phyloP scores from a whole-genome alignment of 208 protist genomes.

The Acanthamoeba culbertsoni region DNA sequence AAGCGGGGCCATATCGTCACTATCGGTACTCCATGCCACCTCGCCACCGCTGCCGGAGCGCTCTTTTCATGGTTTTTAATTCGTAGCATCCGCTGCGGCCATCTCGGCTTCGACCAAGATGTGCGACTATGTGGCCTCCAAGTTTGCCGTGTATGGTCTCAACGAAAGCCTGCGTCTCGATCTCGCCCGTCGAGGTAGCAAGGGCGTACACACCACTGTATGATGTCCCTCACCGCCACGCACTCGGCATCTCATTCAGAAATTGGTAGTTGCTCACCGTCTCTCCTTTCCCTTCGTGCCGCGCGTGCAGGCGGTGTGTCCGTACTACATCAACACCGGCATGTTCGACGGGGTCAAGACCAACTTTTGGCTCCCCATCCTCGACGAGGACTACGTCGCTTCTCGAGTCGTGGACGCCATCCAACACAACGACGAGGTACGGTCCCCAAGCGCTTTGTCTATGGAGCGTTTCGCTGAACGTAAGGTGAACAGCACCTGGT shows the following conservation, averaged over 20 bases:
- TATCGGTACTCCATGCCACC: not conserved
- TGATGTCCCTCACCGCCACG: not conserved
- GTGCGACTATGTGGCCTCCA: slow-evolving; percentile 45
- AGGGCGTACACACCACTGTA: slow-evolving; percentile 21
- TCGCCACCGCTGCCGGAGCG: not conserved
- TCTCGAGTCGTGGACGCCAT: not conserved
- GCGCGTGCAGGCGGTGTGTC: not conserved
- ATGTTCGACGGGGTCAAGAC: slow-evolving; percentile 51
- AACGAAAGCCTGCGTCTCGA: slow-evolving; percentile 47
- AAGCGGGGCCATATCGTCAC: slow-evolving; percentile 13
- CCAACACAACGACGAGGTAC: not conserved
- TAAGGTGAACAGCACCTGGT: not conserved
- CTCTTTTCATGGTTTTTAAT: not conserved
- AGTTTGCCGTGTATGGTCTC: slow-evolving; percentile 41
- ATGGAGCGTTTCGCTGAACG: not conserved
- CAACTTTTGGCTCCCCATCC: not conserved
- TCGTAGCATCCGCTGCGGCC: slow-evolving; percentile 30
- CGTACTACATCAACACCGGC: slow-evolving; percentile 61
- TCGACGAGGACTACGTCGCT: slow-evolving; percentile 43
- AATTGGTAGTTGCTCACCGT: too few species aligned
- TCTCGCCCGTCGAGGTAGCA: not conserved
- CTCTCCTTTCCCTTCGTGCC: not conserved
- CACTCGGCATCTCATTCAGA: not conserved
- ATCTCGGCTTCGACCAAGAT: not conserved
- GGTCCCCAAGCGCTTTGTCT: not conserved